Evolutionary conservation across 352 stramenopile genomes (phyloP), one percentile per base, ranked within the genome.

Genomic region (Bremia lactucae): DNA sequence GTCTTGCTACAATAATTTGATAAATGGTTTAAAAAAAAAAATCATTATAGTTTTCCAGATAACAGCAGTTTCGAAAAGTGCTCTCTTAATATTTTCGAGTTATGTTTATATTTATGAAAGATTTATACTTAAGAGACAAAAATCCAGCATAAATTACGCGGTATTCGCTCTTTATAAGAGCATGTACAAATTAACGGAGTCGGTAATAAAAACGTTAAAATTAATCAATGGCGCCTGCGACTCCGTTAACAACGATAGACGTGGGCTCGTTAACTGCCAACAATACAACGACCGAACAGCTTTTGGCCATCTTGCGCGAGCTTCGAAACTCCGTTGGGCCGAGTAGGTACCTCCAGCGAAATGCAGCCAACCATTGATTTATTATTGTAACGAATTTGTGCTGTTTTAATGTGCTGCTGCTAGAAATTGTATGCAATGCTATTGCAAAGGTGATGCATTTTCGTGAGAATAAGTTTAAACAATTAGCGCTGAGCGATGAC

Each of bases 371-470:
- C 33, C 38, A 47, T 9, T 11, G 20, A 46, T 47, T 56, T 33
- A 15, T 16, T 19, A 26, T 6, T 35, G 31, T 48, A 20, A 47
- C 23, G 41, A 33, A 44, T 45, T 31, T 31, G n/a, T n/a, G n/a
- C n/a, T 9, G 19, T 31, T 25, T 5, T 13, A 46, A 31, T 25
- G 58, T 51, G 23, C 39, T 43, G n/a, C 44, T 26, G 19, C 9
- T 50, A 89, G 76, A 71, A 36, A 58, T 75, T 11, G 73, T 89
- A 23, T 69, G 83, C 46, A 72, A 68, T 55, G 72, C 76, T n/a
- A 68, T 89, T 42, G 54, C 51, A 11, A 86, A 80, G 28, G 73
- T 89, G 41, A 73, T 89, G 52, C 49, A 37, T 4, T 3, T 52
- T 3, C 46, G 46, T 9, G 19, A 37, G 13, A 22, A 49, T 21